Conservation (phyloP, 495 filamentous ascomycete genomes). For the Penicillium dipodomyicola region DNA sequence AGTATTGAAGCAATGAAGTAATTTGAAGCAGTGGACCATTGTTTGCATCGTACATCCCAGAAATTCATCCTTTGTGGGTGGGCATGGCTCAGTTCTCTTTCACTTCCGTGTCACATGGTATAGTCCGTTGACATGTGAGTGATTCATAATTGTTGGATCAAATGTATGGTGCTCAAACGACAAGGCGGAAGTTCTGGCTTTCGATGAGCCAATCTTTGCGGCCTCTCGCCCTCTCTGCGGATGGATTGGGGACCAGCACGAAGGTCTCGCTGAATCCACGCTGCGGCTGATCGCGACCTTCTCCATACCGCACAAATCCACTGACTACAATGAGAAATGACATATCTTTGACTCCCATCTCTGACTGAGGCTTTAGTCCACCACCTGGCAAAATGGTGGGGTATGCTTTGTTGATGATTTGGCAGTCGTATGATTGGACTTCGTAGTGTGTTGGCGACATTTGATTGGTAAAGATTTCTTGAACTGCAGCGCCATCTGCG, state of each 20-base stretch:
- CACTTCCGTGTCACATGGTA: not conserved
- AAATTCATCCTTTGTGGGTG: not conserved
- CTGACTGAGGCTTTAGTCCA: conserved; percentile 35
- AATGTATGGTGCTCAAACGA: conserved; percentile 40
- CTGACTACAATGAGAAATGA: conserved; percentile 66
- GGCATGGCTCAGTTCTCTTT: not conserved
- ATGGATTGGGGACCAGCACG: conserved; percentile 72
- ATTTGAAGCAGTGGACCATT: not conserved
- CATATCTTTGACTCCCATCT: conserved; percentile 54
- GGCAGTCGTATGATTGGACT: conserved; percentile 66
- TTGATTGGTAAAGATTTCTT: conserved; percentile 57
- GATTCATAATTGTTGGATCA: not conserved
- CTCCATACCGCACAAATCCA: conserved; percentile 63
- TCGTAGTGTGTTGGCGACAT: conserved; percentile 64
- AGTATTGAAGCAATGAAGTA: not conserved
- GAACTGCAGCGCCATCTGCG: conserved; percentile 53
- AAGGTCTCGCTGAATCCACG: conserved; percentile 73
- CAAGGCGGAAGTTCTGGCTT: conserved; percentile 68
- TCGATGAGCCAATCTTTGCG: conserved; percentile 63
- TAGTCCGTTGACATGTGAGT: not conserved
- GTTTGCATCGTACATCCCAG: not conserved
- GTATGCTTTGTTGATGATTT: conserved; percentile 69
- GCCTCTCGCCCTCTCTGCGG: conserved; percentile 48
- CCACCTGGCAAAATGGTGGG: conserved; percentile 35
- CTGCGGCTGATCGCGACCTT: conserved; percentile 51